Percentiles rank a stretch among this genome's conserved stretches.
Conservation (phyloP, 805 yeast genomes). For the Zygosaccharomyces bailii region DNA sequence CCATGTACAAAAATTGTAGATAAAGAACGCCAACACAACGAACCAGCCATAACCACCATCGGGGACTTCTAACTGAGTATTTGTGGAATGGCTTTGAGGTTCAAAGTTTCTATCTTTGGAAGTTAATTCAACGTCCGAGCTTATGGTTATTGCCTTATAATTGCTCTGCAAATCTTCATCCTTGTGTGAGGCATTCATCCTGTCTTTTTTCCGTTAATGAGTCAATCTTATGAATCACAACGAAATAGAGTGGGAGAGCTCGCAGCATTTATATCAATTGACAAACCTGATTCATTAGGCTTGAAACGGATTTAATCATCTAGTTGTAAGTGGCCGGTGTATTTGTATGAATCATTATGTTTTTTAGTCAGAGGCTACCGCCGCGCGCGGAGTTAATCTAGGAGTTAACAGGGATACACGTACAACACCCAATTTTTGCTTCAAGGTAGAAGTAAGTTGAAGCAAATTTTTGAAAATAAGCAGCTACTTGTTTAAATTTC, state of each 20-base stretch:
- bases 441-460: too few species aligned
- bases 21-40: constrained; percentile 42
- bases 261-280: background rate
- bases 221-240: too few species aligned
- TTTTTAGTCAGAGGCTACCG: background rate
- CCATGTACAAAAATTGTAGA: constrained; percentile 51
- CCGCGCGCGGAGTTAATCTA: background rate
- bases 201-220: background rate
- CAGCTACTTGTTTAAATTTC: too few species aligned
- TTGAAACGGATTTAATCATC: too few species aligned
- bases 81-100: background rate
- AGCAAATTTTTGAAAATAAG: too few species aligned
- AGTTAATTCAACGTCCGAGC: background rate
- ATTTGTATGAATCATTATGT: too few species aligned
- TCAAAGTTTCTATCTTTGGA: background rate
- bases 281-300: too few species aligned
- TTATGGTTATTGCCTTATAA: background rate
- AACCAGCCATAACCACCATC: constrained; percentile 58
- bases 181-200: background rate
- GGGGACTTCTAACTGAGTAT: constrained; percentile 24
- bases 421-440: too few species aligned
- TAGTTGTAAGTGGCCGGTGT: too few species aligned
- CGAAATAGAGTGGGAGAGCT: too few species aligned
- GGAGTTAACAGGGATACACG: background rate
- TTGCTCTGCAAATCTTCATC: background rate